A percentile compares a stretch with the other conserved stretches of the same genome.
Conservation (phyloP, 805 yeast species). For the Candida ortonii region DNA sequence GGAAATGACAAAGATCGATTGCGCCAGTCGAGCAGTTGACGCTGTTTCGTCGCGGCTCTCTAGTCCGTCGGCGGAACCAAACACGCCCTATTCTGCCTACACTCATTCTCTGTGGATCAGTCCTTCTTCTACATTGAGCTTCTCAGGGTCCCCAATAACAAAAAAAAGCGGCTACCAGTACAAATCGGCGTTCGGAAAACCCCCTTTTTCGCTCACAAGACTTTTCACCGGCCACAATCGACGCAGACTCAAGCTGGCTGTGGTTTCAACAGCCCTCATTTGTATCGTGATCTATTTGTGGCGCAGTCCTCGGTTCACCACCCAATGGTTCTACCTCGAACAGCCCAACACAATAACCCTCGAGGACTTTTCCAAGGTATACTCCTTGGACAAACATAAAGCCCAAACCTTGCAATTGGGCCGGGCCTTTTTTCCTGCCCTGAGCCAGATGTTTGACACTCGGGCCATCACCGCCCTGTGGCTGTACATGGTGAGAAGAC, state of each 20-base stretch:
- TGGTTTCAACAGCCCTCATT: background rate
- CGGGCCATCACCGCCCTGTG: slow-evolving; percentile 20
- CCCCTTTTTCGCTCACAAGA: too few species aligned
- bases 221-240: too few species aligned
- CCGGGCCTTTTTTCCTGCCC: slow-evolving; percentile 10
- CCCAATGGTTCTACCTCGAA: slow-evolving; percentile 5
- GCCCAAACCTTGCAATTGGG: slow-evolving; percentile 5
- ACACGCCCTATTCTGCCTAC: too few species aligned
- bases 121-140: too few species aligned
- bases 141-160: too few species aligned
- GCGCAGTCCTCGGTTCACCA: background rate
- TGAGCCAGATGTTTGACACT: slow-evolving; percentile 17
- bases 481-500: slow-evolving; percentile 14
- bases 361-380: slow-evolving; percentile 7
- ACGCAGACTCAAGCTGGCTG: slow-evolving; percentile 1
- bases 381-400: slow-evolving; percentile 4
- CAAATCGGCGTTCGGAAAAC: too few species aligned
- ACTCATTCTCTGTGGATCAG: too few species aligned
- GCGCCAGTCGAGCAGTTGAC: too few species aligned
- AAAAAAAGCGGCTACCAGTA: too few species aligned
- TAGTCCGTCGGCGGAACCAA: too few species aligned
- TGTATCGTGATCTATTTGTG: slow-evolving; percentile 1
- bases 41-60: too few species aligned
- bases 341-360: background rate
- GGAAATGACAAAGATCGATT: too few species aligned